Conservation (phyloP, 495 filamentous ascomycete species). For the Tuber magnatum region DNA sequence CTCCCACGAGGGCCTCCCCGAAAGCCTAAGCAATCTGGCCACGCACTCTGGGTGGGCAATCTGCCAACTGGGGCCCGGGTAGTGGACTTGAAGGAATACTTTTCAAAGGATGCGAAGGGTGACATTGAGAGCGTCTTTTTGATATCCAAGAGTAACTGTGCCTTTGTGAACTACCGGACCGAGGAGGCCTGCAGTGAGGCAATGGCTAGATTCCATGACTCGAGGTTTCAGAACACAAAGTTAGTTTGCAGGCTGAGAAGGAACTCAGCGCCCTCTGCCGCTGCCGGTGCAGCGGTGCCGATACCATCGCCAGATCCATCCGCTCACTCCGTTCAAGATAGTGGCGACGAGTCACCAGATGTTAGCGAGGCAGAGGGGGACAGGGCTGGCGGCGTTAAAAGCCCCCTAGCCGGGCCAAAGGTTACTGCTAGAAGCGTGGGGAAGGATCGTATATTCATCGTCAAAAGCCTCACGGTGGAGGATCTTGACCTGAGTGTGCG, state of each 20-base stretch:
- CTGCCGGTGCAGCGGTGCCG: constrained; percentile 47
- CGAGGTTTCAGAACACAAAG: constrained; percentile 75
- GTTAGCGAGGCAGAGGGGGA: constrained; percentile 27
- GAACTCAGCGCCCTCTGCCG: constrained; percentile 47
- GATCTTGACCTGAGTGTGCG: constrained; percentile 85
- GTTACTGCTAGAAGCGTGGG: constrained; percentile 26
- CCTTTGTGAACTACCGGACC: constrained; percentile 91
- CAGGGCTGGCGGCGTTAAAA: constrained; percentile 13
- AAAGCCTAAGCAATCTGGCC: constrained; percentile 87
- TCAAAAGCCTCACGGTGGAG: constrained; percentile 92
- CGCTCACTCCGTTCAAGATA: constrained; percentile 18
- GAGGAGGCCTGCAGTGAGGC: constrained; percentile 70
- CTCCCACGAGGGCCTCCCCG: constrained; percentile 79
- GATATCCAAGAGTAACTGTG: constrained; percentile 96
- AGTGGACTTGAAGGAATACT: constrained; percentile 78
- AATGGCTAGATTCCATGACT: constrained; percentile 81
- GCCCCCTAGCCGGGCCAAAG: constrained; percentile 38
- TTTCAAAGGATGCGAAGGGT: constrained; percentile 67
- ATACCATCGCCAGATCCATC: constrained; percentile 48
- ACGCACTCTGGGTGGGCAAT: constrained; percentile 96
- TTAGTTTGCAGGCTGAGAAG: constrained; percentile 87
- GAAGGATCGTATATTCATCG: constrained; percentile 76
- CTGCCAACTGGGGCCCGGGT: constrained; percentile 74
- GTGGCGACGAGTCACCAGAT: constrained; percentile 31
- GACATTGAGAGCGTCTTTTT: constrained; percentile 87